Evolutionary conservation across 768 basidiomycete species (phyloP), one percentile per base, ranked within the genome.

Genomic region (Tubosaeta sp.): DNA sequence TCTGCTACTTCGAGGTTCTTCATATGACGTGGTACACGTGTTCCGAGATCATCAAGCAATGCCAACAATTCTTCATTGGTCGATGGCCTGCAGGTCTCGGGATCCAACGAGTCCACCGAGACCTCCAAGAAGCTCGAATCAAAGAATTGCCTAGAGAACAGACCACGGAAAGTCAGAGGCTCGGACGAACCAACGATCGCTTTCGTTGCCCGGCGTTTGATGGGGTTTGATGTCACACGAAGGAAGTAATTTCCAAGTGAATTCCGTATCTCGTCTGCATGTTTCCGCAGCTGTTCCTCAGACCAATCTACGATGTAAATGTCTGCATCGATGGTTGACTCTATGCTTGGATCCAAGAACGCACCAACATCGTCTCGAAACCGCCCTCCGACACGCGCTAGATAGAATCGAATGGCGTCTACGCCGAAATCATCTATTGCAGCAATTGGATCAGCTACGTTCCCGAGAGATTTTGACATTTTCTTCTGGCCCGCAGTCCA

Each of bases 401-500:
- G 77, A 64, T 92, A 95, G 69, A 80, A 93, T 37, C 93, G 72
- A 22, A 95, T 83, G 2, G 79, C 73, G 62, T 95, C 94, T 10
- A 82, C 77, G 12, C 88, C 86, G 57, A 76, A 86, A 39, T 76
- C 68, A 11, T 83, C 72, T 68, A 95, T 87, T 2, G 81, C 83
- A 45, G 79, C 67, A 42, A 92, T 74, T 0, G 92, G 93, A 61
- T 94, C 86, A 0, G 84, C 88, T 25, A 92, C 91, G 60, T 95
- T 95, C 7, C 93, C 93, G 1, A 84, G 67, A 0, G 85, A 87
- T 64, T 95, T 95, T 3, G 88, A 89, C 93, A 95, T 95, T 67
- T 95, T 95, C 59, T 81, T 79, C 46, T 84, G 79, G 34, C 82
- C 77, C 56, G 84, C 82, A 4, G 92, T 94, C 94, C 92, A 95